Percentiles rank a stretch among this genome's conserved stretches.
phyloP scores from a whole-genome alignment of 768 basidiomycete genomes.

The Mycena galopus region DNA sequence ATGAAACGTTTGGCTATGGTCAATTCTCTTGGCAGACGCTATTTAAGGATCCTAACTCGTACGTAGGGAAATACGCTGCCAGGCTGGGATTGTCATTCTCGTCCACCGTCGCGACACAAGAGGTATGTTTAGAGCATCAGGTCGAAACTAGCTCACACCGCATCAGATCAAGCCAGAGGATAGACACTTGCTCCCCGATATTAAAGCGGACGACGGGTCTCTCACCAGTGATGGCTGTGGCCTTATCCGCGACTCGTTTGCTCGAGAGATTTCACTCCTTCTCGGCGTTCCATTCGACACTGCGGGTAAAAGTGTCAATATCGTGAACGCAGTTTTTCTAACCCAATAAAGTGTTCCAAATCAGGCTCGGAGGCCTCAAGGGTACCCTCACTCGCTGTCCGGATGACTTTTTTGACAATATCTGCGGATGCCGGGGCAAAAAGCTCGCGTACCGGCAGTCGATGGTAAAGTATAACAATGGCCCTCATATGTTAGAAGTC shows the following conservation, averaged over 20 bases:
- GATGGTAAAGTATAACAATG: slow-evolving; percentile 39
- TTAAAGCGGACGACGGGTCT: slow-evolving; percentile 35
- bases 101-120: slow-evolving; percentile 28
- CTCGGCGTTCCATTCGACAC: slow-evolving; percentile 26
- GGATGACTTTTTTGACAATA: slow-evolving; percentile 30
- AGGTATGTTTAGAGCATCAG: slow-evolving; percentile 16
- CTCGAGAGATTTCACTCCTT: slow-evolving; percentile 22
- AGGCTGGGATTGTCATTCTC: slow-evolving; percentile 42
- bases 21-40: too few species aligned
- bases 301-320: slow-evolving; percentile 22
- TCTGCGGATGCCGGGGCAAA: slow-evolving; percentile 25
- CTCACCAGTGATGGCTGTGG: slow-evolving; percentile 43
- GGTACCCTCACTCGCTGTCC: slow-evolving; percentile 36
- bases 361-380: slow-evolving; percentile 38
- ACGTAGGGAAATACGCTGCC: slow-evolving; percentile 41
- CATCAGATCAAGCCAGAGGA: slow-evolving; percentile 30
- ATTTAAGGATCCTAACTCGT: too few species aligned
- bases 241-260: slow-evolving; percentile 37
- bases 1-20: slow-evolving; percentile 36
- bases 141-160: neutral
- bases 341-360: slow-evolving; percentile 32
- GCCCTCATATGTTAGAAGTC: slow-evolving; percentile 33
- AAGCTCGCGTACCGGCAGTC: slow-evolving; percentile 37
- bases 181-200: slow-evolving; percentile 27
- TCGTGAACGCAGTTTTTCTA: neutral